phyloP scores from a whole-genome alignment of 2,329 filamentous ascomycete genomes.

The Geosmithia putterillii region DNA sequence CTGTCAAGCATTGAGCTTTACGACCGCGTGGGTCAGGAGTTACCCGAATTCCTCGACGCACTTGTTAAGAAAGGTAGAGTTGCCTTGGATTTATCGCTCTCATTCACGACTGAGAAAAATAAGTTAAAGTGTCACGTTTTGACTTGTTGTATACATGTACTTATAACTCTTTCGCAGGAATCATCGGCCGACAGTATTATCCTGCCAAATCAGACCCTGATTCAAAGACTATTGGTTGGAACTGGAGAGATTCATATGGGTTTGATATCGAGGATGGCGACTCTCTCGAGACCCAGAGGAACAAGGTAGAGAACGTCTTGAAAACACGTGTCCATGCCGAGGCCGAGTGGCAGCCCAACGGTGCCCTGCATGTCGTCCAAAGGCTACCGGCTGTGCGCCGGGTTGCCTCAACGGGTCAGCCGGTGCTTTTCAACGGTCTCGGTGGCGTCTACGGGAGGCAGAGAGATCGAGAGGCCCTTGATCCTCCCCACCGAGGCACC shows the following conservation, averaged over 20 bases:
- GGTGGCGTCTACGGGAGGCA: background rate
- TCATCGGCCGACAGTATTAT: background rate
- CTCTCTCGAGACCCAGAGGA: background rate
- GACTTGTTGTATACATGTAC: background rate
- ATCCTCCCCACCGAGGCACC: background rate
- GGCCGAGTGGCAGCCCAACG: background rate
- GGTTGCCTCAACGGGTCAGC: background rate
- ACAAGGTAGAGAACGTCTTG: background rate
- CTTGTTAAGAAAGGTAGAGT: background rate
- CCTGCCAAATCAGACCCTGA: background rate
- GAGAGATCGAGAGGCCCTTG: background rate
- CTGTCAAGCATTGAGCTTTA: conserved; percentile 1
- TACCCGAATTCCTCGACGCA: background rate
- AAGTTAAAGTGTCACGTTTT: background rate
- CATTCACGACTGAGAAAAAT: no score
- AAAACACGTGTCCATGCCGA: background rate
- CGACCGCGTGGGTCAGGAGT: background rate
- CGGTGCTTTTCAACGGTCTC: background rate
- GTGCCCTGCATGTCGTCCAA: background rate
- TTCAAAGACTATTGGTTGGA: background rate
- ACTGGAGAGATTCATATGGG: conserved; percentile 1
- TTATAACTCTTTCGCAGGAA: background rate
- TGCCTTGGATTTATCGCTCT: no score
- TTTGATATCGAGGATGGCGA: background rate
- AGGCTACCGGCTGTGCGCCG: background rate